These are phyloP conservation scores for Plantago rigida DNA, from an alignment of 305 asterid species.

Conservation along the genomic window DNA sequence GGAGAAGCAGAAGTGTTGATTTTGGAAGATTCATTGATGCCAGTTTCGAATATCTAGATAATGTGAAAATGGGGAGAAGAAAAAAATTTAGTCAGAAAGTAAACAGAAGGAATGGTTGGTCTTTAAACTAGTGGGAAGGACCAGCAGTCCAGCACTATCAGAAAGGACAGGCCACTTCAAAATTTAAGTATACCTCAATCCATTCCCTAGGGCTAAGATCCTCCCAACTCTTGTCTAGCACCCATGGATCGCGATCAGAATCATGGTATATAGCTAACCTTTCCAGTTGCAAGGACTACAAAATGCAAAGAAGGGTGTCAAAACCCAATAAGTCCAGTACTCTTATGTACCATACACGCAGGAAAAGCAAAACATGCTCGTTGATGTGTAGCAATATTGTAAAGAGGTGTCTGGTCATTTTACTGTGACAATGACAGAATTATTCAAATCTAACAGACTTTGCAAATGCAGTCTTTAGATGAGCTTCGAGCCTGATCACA, in stretches of 20 bases:
- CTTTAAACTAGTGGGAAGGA: conserved; percentile 2
- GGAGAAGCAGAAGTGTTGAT: conserved; percentile 36
- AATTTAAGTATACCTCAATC: conserved; percentile 62
- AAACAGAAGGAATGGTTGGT: conserved; percentile 17
- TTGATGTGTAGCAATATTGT: background rate
- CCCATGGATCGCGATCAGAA: conserved; percentile 78
- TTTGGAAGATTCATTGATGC: conserved; percentile 61
- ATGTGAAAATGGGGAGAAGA: conserved; percentile 14
- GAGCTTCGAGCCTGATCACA: conserved; percentile 8
- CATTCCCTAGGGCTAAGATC: conserved; percentile 87
- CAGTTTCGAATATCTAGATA: conserved; percentile 82
- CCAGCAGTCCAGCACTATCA: conserved; percentile 15
- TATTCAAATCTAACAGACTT: conserved; percentile 16
- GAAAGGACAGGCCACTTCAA: conserved; percentile 21
- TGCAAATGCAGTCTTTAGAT: no score
- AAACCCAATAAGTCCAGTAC: conserved; percentile 23
- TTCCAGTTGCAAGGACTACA: conserved; percentile 89
- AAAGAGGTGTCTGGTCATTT: conserved; percentile 10
- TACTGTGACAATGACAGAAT: conserved; percentile 8
- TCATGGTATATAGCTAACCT: conserved; percentile 97
- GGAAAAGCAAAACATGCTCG: no score
- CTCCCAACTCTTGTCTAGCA: conserved; percentile 86
- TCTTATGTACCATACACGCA: background rate
- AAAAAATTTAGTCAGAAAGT: conserved; percentile 24
- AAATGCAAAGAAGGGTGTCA: conserved; percentile 18